Conservation (phyloP, 768 basidiomycete species). For the Epithele typhae region DNA sequence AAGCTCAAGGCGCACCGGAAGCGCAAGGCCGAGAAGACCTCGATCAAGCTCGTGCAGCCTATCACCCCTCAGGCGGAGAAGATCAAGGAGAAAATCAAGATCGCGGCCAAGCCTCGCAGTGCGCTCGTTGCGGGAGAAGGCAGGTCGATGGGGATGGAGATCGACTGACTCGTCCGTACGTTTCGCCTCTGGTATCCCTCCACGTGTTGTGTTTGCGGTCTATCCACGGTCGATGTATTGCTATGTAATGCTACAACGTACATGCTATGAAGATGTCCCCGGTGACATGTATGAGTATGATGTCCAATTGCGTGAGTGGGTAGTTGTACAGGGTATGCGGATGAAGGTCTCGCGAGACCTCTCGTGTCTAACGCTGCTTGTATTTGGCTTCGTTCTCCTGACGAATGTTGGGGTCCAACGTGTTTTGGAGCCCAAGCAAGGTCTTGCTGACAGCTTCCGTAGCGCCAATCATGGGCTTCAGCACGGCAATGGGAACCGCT, state of each 20-base stretch:
- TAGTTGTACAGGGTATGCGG: conserved; percentile 10
- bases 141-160: conserved; percentile 87
- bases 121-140: conserved; percentile 82
- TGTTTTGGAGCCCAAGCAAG: conserved; percentile 87
- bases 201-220: conserved; percentile 10
- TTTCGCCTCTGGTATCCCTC: neutral
- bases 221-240: conserved; percentile 13
- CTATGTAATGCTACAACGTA: conserved; percentile 15
- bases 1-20: conserved; percentile 72
- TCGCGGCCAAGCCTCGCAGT: conserved; percentile 55
- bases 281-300: conserved; percentile 14
- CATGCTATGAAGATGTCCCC: conserved; percentile 16
- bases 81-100: conserved; percentile 76
- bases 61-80: conserved; percentile 43
- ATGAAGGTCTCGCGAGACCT: neutral
- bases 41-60: conserved; percentile 67
- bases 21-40: conserved; percentile 51
- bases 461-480: conserved; percentile 98
- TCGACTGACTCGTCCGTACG: conserved; percentile 46
- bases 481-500: conserved; percentile 94
- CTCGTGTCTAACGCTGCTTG: conserved; percentile 57
- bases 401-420: conserved; percentile 80
- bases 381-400: conserved; percentile 92
- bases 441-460: conserved; percentile 97
- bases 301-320: conserved; percentile 12